Conservation (phyloP, 2,329 filamentous ascomycete species). For the Aureobasidium namibiae region DNA sequence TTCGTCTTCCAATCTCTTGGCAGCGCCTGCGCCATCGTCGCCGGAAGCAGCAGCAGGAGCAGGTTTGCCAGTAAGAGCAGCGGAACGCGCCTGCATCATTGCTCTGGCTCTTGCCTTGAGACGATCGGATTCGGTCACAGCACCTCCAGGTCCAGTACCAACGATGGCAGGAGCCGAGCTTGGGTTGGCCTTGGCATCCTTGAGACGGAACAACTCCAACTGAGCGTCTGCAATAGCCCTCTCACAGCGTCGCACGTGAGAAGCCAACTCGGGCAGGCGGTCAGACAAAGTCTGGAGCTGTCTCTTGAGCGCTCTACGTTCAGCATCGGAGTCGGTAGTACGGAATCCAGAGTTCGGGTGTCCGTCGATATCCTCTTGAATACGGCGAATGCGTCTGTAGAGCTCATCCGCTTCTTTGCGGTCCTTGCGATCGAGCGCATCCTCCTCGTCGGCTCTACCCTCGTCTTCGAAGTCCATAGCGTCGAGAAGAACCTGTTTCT, state of each 20-base stretch:
- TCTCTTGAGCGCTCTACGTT: slow-evolving; percentile 75
- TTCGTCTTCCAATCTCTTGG: slow-evolving; percentile 83
- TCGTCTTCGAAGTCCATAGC: slow-evolving; percentile 96
- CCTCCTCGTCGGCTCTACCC: slow-evolving; percentile 80
- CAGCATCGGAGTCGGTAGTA: slow-evolving; percentile 75
- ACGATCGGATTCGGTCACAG: slow-evolving; percentile 85
- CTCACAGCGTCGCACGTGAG: slow-evolving; percentile 82
- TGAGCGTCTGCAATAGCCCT: slow-evolving; percentile 86
- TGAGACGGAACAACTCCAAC: slow-evolving; percentile 85
- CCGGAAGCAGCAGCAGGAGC: slow-evolving; percentile 59
- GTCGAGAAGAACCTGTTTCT: slow-evolving; percentile 89
- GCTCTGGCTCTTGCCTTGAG: slow-evolving; percentile 92
- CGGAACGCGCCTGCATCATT: slow-evolving; percentile 97
- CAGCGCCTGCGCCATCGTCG: slow-evolving; percentile 67
- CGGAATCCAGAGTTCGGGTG: slow-evolving; percentile 70
- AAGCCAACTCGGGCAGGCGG: slow-evolving; percentile 83
- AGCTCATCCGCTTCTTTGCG: slow-evolving; percentile 88
- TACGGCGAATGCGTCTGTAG: slow-evolving; percentile 80
- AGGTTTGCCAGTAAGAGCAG: slow-evolving; percentile 81
- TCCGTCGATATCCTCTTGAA: slow-evolving; percentile 89
- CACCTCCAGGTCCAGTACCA: slow-evolving; percentile 84
- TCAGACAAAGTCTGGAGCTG: slow-evolving; percentile 85
- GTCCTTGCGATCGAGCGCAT: slow-evolving; percentile 82
- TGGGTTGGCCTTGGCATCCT: slow-evolving; percentile 86
- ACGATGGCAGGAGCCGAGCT: slow-evolving; percentile 71